Percentiles rank a stretch among this genome's conserved stretches.
These are phyloP conservation scores for Lichtheimia ornata DNA, from an alignment of 371 early-diverging fungal genomes.

Conservation along the genomic window DNA sequence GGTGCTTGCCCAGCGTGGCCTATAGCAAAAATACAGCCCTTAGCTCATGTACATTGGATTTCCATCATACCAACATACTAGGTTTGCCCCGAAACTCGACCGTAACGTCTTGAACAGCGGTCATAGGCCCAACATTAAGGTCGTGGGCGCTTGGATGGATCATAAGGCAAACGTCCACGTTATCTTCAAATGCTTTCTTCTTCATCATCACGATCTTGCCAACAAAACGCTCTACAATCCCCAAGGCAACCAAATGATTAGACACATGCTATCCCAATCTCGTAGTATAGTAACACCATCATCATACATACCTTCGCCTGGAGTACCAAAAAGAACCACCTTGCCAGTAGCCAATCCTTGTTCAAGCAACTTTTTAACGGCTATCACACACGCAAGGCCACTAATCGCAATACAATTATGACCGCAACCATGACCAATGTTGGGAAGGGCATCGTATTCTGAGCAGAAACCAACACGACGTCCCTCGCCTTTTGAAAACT, in stretches of 20 bases:
- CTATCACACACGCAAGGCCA: slow-evolving; percentile 65
- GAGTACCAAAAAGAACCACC: slow-evolving; percentile 76
- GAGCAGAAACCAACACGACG: slow-evolving; percentile 57
- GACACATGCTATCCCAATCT: background rate
- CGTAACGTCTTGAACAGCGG: slow-evolving; percentile 46
- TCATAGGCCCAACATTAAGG: slow-evolving; percentile 31
- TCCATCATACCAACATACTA: slow-evolving; percentile 57
- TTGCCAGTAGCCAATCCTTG: slow-evolving; percentile 52
- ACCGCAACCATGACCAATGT: slow-evolving; percentile 42
- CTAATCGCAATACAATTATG: slow-evolving; percentile 72
- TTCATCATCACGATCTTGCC: slow-evolving; percentile 74
- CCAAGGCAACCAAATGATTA: background rate
- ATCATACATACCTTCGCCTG: slow-evolving; percentile 67
- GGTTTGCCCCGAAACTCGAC: slow-evolving; percentile 71
- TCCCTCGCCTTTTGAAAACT: slow-evolving; percentile 42
- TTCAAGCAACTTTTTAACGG: slow-evolving; percentile 57
- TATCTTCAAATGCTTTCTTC: slow-evolving; percentile 64
- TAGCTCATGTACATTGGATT: slow-evolving; percentile 5
- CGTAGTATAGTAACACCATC: too few species aligned
- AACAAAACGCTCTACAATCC: slow-evolving; percentile 51
- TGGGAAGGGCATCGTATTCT: slow-evolving; percentile 67
- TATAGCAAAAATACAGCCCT: slow-evolving; percentile 7
- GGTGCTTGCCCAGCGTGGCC: slow-evolving; percentile 39
- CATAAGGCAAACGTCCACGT: slow-evolving; percentile 78
- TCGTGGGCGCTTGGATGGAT: slow-evolving; percentile 64